Evolutionary conservation across 1,139 yeast genomes (phyloP), one percentile per base, ranked within the genome.

Genomic region (Candida smagusa): DNA sequence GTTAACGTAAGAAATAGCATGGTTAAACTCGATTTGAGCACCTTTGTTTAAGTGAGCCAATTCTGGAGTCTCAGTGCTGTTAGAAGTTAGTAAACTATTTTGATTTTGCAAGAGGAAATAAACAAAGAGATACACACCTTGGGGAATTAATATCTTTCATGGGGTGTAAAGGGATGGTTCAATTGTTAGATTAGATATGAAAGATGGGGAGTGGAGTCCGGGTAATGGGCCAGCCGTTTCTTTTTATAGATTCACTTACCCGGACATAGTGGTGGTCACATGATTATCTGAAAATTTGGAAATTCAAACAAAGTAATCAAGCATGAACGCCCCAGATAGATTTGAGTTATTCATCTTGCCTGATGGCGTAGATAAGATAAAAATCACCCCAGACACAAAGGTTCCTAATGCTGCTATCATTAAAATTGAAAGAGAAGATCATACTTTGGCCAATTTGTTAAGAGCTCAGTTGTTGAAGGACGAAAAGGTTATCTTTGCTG

Each of bases 121-220:
- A n/a, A n/a, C n/a, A n/a, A n/a, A n/a, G n/a, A n/a, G n/a, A 43
- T 39, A 70, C 78, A 46, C 62, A 76, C 69, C 80, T 79, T 65
- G 90, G 97, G 35, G 95, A 84, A 67, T 94, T 92, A 69, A 94
- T 92, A 58, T 94, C 98, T 64, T 92, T 92, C 99, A 92, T 92
- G 46, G n/a, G n/a, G n/a, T n/a, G n/a, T n/a, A n/a, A n/a, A n/a
- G n/a, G n/a, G n/a, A n/a, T n/a, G n/a, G n/a, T n/a, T n/a, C n/a
- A n/a, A n/a, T n/a, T n/a, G n/a, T n/a, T n/a, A n/a, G n/a, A n/a
- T n/a, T n/a, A n/a, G n/a, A n/a, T n/a, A n/a, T n/a, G n/a, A n/a
- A n/a, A n/a, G n/a, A n/a, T n/a, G n/a, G n/a, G n/a, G n/a, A n/a
- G n/a, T n/a, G n/a, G n/a, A n/a, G n/a, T n/a, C n/a, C n/a, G n/a